phyloP scores from a whole-genome alignment of 2,329 filamentous ascomycete genomes.

The Exophiala bonariae region DNA sequence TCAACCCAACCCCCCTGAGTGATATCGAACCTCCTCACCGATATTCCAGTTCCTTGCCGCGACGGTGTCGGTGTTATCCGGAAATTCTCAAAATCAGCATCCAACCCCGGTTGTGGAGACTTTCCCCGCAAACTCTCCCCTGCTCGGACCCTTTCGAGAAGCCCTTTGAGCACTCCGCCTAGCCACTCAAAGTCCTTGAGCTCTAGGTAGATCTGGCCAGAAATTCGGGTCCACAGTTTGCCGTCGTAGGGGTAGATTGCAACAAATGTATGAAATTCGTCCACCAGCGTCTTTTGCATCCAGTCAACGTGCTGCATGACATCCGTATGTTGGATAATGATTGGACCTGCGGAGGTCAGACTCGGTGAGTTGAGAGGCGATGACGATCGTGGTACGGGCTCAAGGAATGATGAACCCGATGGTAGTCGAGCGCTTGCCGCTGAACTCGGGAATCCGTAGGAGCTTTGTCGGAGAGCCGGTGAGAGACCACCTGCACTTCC shows the following conservation, averaged over 20 bases:
- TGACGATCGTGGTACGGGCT: conserved; percentile 11
- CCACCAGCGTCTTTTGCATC: conserved; percentile 55
- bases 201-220: conserved; percentile 83
- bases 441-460: conserved; percentile 24
- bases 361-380: conserved; percentile 21
- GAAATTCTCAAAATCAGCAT: conserved; percentile 12
- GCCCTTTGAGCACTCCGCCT: conserved; percentile 57
- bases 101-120: conserved; percentile 8
- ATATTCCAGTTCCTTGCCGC: conserved; percentile 16
- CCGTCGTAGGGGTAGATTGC: conserved; percentile 62
- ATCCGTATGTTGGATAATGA: conserved; percentile 36
- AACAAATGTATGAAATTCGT: conserved; percentile 71
- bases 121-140: conserved; percentile 25
- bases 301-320: conserved; percentile 53
- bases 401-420: conserved; percentile 13
- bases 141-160: conserved; percentile 51
- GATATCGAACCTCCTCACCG: conserved; percentile 18
- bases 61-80: conserved; percentile 13
- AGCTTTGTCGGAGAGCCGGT: conserved; percentile 22
- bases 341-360: conserved; percentile 16
- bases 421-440: conserved; percentile 5
- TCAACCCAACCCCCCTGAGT: conserved; percentile 23
- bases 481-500: conserved; percentile 28
- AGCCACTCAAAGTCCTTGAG: conserved; percentile 74
- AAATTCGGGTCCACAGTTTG: conserved; percentile 70